phyloP scores from a whole-genome alignment of 2,329 filamentous ascomycete genomes.

The Phoma sp. region DNA sequence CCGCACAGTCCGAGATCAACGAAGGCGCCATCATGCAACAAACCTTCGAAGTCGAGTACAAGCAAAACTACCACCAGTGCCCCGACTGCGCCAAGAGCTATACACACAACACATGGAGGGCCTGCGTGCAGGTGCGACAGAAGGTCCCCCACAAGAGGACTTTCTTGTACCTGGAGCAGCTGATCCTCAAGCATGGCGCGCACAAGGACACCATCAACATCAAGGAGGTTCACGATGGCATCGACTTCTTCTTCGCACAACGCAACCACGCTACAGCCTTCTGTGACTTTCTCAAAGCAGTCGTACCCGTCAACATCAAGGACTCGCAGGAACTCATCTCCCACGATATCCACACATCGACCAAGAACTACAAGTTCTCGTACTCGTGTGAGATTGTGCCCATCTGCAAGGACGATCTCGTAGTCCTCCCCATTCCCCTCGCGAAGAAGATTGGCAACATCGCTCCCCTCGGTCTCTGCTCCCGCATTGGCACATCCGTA shows the following conservation, averaged over 20 bases:
- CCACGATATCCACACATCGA: slow-evolving; percentile 87
- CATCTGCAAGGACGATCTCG: slow-evolving; percentile 95
- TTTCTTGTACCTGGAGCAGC: slow-evolving; percentile 84
- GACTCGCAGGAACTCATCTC: slow-evolving; percentile 94
- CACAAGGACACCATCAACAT: slow-evolving; percentile 90
- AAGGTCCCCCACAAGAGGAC: slow-evolving; percentile 96
- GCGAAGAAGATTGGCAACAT: slow-evolving; percentile 91
- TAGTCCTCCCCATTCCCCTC: slow-evolving; percentile 88
- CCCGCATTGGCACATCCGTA: slow-evolving; percentile 85
- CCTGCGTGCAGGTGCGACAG: slow-evolving; percentile 91
- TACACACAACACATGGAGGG: slow-evolving; percentile 94
- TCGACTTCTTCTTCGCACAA: slow-evolving; percentile 93
- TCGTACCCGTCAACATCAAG: slow-evolving; percentile 78
- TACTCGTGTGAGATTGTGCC: slow-evolving; percentile 89
- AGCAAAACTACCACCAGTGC: slow-evolving; percentile 92
- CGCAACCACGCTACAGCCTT: slow-evolving; percentile 92
- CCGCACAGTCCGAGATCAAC: slow-evolving; percentile 77
- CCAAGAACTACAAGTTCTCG: slow-evolving; percentile 92
- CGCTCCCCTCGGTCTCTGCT: slow-evolving; percentile 81
- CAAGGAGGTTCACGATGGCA: slow-evolving; percentile 92
- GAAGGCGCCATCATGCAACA: slow-evolving; percentile 81
- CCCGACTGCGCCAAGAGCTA: slow-evolving; percentile 88
- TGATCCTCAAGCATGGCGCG: slow-evolving; percentile 92
- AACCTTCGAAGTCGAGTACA: slow-evolving; percentile 90
- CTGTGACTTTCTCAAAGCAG: slow-evolving; percentile 85